A percentile compares a stretch with the other conserved stretches of the same genome.
Conservation (phyloP, 2,329 filamentous ascomycete genomes). For the Chaetothyriales sp. region DNA sequence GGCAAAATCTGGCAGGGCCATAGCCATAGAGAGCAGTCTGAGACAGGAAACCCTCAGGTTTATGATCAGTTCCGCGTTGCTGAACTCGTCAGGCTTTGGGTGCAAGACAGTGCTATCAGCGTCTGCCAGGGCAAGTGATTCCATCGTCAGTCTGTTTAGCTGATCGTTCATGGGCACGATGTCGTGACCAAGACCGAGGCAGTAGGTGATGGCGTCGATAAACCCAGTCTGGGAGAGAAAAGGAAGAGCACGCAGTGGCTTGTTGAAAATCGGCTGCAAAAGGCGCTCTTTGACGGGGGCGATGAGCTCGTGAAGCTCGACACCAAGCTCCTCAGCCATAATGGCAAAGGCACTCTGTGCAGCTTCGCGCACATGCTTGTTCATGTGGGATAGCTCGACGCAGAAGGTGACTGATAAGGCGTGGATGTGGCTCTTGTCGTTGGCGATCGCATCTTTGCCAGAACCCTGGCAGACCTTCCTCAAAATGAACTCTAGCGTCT, state of each 20-base stretch:
- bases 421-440: slow-evolving; percentile 50
- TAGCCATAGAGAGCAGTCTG: slow-evolving; percentile 79
- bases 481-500: slow-evolving; percentile 66
- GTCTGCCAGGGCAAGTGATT: slow-evolving; percentile 85
- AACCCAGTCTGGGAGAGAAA: slow-evolving; percentile 95
- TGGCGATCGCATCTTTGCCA: slow-evolving; percentile 63
- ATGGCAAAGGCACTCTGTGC: slow-evolving; percentile 67
- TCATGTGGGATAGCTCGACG: slow-evolving; percentile 85
- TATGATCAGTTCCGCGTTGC: slow-evolving; percentile 89
- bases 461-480: slow-evolving; percentile 62
- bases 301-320: slow-evolving; percentile 75
- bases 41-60: slow-evolving; percentile 86
- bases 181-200: slow-evolving; percentile 72
- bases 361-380: slow-evolving; percentile 79
- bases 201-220: slow-evolving; percentile 94
- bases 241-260: slow-evolving; percentile 79
- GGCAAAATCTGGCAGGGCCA: slow-evolving; percentile 81
- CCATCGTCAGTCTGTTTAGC: slow-evolving; percentile 76
- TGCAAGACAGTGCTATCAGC: slow-evolving; percentile 85
- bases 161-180: slow-evolving; percentile 87
- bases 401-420: slow-evolving; percentile 74
- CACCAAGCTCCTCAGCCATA: slow-evolving; percentile 60
- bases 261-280: slow-evolving; percentile 84
- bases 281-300: slow-evolving; percentile 80
- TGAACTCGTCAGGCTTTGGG: slow-evolving; percentile 82